Conservation (phyloP, 306 rosid genomes). For the Argentina anserina region DNA sequence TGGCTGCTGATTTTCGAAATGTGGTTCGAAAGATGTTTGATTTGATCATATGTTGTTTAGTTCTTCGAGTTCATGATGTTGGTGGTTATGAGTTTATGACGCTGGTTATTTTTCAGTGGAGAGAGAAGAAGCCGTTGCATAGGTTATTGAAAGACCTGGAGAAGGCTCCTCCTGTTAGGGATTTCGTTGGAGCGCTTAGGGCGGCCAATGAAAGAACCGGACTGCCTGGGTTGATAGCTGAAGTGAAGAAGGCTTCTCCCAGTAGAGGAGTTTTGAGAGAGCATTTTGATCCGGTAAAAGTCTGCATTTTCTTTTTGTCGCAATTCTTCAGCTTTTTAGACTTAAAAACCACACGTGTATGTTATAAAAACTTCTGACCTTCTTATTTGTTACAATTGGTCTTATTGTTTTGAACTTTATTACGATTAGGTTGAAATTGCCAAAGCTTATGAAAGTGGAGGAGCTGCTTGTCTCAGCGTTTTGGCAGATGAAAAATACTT, state of each 20-base stretch:
- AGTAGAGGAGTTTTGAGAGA: conserved; percentile 93
- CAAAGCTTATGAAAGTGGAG: conserved; percentile 86
- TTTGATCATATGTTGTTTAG: background rate
- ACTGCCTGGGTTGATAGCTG: conserved; percentile 92
- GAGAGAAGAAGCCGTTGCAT: conserved; percentile 59
- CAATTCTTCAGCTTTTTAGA: background rate
- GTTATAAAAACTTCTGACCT: background rate
- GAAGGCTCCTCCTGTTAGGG: conserved; percentile 69
- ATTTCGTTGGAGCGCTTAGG: conserved; percentile 78
- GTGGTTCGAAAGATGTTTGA: background rate
- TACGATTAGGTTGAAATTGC: conserved; percentile 76
- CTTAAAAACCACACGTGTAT: background rate
- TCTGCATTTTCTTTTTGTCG: background rate
- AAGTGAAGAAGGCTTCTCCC: conserved; percentile 98
- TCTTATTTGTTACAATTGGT: background rate
- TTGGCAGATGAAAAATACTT: conserved; percentile 84
- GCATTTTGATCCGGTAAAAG: conserved; percentile 82
- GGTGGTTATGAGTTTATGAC: background rate
- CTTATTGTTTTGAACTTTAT: background rate
- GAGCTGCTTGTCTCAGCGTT: conserved; percentile 98
- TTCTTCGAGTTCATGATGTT: background rate
- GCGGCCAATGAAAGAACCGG: conserved; percentile 71
- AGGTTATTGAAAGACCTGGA: conserved; percentile 55
- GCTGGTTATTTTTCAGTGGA: conserved; percentile 63
- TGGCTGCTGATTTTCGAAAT: background rate